Conservation (phyloP, 78 protist species). For the Diacronema lutheri region DNA sequence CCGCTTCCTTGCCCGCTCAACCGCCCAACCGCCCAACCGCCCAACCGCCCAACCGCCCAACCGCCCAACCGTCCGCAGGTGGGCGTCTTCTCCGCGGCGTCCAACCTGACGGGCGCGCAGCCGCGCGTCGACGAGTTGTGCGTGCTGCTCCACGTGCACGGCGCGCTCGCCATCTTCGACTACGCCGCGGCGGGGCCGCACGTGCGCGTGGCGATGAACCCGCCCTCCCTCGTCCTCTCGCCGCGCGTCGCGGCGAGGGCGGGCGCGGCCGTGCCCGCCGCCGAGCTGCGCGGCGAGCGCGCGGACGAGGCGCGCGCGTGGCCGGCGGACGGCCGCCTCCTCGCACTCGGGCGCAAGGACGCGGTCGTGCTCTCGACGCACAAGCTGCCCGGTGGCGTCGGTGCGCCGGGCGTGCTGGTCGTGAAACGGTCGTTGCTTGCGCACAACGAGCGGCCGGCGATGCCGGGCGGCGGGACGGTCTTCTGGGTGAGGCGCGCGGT, state of each 20-base stretch:
- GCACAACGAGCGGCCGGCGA: too few relatives aligned
- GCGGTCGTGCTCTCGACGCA: constrained; percentile 84
- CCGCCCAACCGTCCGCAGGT: constrained; percentile 43
- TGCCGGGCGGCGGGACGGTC: too few relatives aligned
- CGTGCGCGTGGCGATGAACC: neutral
- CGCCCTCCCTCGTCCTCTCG: neutral
- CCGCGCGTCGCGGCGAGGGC: too few relatives aligned
- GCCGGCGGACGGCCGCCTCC: neutral
- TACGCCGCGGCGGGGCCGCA: neutral
- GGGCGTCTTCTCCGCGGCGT: constrained; percentile 84
- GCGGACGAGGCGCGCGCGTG: too few relatives aligned
- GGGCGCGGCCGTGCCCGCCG: too few relatives aligned
- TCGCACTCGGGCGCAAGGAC: constrained; percentile 47
- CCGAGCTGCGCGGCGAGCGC: too few relatives aligned
- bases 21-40: too few relatives aligned
- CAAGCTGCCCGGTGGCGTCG: constrained; percentile 83
- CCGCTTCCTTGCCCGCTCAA: too few relatives aligned
- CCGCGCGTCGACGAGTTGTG: constrained; percentile 54
- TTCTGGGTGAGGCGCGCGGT: too few relatives aligned
- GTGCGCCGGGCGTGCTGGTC: constrained; percentile 80
- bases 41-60: too few relatives aligned
- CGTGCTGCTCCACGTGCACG: constrained; percentile 60
- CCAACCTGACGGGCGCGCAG: constrained; percentile 83
- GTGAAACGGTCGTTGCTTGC: constrained; percentile 51
- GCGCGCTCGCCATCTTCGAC: neutral